Conservation (phyloP, 1,284 basidiomycete species). For the Pseudozyma tsukubaensis region DNA sequence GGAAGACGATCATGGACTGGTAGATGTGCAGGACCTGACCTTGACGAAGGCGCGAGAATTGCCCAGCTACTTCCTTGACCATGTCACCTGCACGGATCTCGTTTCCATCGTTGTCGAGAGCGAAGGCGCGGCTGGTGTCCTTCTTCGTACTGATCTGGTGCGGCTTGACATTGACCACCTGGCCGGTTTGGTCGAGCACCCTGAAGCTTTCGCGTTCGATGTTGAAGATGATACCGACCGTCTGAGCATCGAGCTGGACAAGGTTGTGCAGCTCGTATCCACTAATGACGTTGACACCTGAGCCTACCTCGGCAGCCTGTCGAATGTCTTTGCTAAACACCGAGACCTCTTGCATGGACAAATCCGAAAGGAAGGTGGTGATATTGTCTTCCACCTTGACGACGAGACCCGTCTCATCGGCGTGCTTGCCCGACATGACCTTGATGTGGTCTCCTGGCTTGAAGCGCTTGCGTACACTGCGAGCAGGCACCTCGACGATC, state of each 20-base stretch:
- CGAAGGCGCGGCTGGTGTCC: constrained; percentile 84
- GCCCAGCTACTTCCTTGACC: constrained; percentile 91
- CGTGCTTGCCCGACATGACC: constrained; percentile 93
- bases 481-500: constrained; percentile 83
- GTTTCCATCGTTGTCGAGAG: constrained; percentile 88
- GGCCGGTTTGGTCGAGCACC: constrained; percentile 91
- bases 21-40: constrained; percentile 94
- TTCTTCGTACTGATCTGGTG: constrained; percentile 90
- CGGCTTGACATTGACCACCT: constrained; percentile 85
- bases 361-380: constrained; percentile 96
- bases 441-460: constrained; percentile 98
- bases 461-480: constrained; percentile 92
- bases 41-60: constrained; percentile 79
- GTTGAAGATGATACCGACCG: constrained; percentile 96
- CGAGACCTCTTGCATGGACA: constrained; percentile 94
- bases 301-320: constrained; percentile 94
- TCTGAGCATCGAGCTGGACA: constrained; percentile 92
- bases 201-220: constrained; percentile 95
- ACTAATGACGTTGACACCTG: constrained; percentile 86
- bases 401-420: constrained; percentile 94
- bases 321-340: constrained; percentile 98
- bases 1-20: constrained; percentile 92
- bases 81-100: constrained; percentile 82
- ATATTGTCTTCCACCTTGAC: constrained; percentile 84
- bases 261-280: constrained; percentile 96